Evolutionary conservation across 2,329 filamentous ascomycete genomes (phyloP).

Genomic region (Monilinia vaccinii-corymbosi): DNA sequence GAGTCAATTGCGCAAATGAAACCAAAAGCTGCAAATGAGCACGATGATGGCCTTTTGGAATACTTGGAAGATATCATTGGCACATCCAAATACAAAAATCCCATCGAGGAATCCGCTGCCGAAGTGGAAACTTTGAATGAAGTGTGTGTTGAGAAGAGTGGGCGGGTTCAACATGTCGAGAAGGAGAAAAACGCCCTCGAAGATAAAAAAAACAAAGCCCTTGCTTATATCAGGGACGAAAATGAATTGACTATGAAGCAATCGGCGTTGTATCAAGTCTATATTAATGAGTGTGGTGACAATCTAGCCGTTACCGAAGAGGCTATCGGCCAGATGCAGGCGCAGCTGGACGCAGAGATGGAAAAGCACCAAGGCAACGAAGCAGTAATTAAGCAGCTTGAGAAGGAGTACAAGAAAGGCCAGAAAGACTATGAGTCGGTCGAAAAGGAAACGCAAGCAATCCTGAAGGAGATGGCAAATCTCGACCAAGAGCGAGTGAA

Average conservation of each 20-base stretch:
- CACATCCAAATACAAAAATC: slow-evolving; percentile 95
- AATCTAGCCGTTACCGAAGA: slow-evolving; percentile 85
- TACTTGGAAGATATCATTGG: slow-evolving; percentile 98
- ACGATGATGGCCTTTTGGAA: slow-evolving; percentile 91
- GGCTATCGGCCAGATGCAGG: slow-evolving; percentile 82
- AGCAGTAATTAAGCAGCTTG: slow-evolving; percentile 79
- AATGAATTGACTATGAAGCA: slow-evolving; percentile 88
- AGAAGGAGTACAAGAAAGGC: slow-evolving; percentile 76
- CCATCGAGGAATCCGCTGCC: slow-evolving; percentile 85
- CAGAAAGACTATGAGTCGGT: slow-evolving; percentile 73
- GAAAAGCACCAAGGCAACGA: slow-evolving; percentile 88
- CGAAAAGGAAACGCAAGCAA: slow-evolving; percentile 69
- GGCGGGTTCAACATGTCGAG: slow-evolving; percentile 91
- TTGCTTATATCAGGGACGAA: slow-evolving; percentile 83
- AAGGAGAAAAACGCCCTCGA: slow-evolving; percentile 91
- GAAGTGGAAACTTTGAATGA: slow-evolving; percentile 93
- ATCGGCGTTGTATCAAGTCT: slow-evolving; percentile 85
- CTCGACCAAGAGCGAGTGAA: slow-evolving; percentile 97
- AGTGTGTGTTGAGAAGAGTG: slow-evolving; percentile 88
- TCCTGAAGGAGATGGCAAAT: slow-evolving; percentile 81
- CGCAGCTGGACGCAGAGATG: slow-evolving; percentile 75
- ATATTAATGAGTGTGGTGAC: slow-evolving; percentile 78
- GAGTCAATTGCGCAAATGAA: slow-evolving; percentile 99
- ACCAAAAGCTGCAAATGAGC: slow-evolving; percentile 85
- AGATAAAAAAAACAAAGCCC: slow-evolving; percentile 91